Percentiles rank a stretch among this genome's conserved stretches.
Conservation (phyloP, 2,329 filamentous ascomycete genomes). For the Capronia americana region DNA sequence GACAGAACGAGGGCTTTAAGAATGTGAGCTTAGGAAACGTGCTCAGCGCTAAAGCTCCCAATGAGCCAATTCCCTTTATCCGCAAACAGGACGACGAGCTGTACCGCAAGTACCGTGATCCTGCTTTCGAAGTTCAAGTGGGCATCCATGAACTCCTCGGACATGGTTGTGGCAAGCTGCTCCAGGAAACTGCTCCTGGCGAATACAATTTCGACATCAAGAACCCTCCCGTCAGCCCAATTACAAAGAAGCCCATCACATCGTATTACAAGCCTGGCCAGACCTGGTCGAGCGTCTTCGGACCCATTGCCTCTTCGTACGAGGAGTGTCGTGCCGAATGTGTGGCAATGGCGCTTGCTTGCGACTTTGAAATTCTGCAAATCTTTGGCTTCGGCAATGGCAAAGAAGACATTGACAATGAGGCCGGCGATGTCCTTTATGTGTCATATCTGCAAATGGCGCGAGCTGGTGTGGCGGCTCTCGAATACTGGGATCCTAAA, state of each 20-base stretch:
- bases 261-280: constrained; percentile 95
- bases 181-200: constrained; percentile 84
- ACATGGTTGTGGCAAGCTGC: constrained; percentile 90
- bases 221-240: constrained; percentile 80
- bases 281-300: constrained; percentile 93
- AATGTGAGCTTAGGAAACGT: constrained; percentile 89
- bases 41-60: constrained; percentile 84
- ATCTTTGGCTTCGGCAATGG: constrained; percentile 93
- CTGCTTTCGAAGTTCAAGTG: constrained; percentile 93
- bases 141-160: constrained; percentile 89
- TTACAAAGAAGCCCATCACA: constrained; percentile 76
- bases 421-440: constrained; percentile 87
- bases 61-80: constrained; percentile 93
- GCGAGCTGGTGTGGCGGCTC: constrained; percentile 81
- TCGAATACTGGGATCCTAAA: constrained; percentile 96
- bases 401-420: constrained; percentile 59
- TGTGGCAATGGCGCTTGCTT: constrained; percentile 88
- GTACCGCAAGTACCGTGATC: constrained; percentile 82
- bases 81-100: constrained; percentile 75
- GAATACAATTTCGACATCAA: constrained; percentile 86
- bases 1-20: constrained; percentile 70
- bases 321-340: constrained; percentile 95
- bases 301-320: constrained; percentile 83
- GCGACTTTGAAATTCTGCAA: constrained; percentile 84
- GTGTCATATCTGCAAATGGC: constrained; percentile 92